Conservation (phyloP, 352 stramenopile species). For the Globisporangium spiculum region DNA sequence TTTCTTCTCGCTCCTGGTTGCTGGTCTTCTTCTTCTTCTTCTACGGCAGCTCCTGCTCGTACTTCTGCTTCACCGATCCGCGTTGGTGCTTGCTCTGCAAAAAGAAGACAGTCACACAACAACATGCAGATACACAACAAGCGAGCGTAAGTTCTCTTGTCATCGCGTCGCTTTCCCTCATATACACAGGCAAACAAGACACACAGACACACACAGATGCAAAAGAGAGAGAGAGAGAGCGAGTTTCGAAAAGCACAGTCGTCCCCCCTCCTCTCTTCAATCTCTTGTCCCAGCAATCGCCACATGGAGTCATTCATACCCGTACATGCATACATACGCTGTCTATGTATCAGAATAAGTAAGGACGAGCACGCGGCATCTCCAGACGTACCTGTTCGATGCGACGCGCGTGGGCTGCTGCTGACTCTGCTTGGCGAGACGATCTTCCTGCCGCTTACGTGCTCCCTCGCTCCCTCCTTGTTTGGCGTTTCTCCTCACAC, state of each 20-base stretch:
- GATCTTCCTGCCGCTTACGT: slow-evolving; percentile 12
- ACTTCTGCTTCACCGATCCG: not conserved
- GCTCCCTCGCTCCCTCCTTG: not conserved
- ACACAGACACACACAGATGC: not conserved
- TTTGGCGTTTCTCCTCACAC: slow-evolving; percentile 13
- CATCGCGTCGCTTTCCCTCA: slow-evolving; percentile 3
- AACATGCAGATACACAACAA: not conserved
- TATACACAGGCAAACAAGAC: slow-evolving; percentile 14
- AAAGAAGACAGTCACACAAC: not conserved
- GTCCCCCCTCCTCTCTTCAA: not conserved
- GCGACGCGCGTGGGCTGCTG: slow-evolving; percentile 1
- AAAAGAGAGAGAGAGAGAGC: slow-evolving; percentile 15
- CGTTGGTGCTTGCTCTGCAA: slow-evolving; percentile 6
- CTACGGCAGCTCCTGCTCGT: not conserved
- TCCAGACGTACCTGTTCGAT: slow-evolving; percentile 4
- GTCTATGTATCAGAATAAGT: slow-evolving; percentile 13
- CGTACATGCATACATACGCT: not conserved
- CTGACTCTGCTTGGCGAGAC: slow-evolving; percentile 6
- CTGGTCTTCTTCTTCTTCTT: slow-evolving; percentile 6
- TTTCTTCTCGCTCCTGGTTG: slow-evolving; percentile 1
- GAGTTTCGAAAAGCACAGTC: slow-evolving; percentile 12
- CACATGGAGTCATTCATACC: not conserved
- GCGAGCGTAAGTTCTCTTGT: slow-evolving; percentile 13
- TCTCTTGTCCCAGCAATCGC: slow-evolving; percentile 8
- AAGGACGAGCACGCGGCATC: not conserved